A percentile compares a stretch with the other conserved stretches of the same genome.
Conservation (phyloP, 2,329 filamentous ascomycete species). For the Cytospora leucostoma region DNA sequence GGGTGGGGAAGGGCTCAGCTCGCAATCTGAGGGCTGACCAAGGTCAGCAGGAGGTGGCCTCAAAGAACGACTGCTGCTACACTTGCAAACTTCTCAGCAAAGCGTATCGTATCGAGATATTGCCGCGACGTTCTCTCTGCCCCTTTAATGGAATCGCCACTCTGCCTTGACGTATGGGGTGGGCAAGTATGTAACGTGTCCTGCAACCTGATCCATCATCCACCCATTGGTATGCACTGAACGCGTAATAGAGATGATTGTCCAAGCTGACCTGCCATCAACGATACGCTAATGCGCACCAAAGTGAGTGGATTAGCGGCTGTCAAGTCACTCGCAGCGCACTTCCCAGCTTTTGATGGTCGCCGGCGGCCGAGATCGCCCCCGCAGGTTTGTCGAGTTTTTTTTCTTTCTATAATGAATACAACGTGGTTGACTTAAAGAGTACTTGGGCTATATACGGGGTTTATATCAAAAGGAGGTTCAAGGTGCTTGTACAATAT, state of each 20-base stretch:
- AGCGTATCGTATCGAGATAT: not conserved
- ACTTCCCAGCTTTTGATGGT: slow-evolving; percentile 3
- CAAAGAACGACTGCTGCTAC: not conserved
- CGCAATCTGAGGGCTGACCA: not conserved
- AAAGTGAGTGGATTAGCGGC: slow-evolving; percentile 6
- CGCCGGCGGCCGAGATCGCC: slow-evolving; percentile 8
- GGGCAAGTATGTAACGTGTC: slow-evolving; percentile 16
- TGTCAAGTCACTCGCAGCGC: slow-evolving; percentile 11
- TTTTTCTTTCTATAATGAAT: slow-evolving; percentile 7
- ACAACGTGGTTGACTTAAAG: no score
- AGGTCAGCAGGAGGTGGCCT: slow-evolving; percentile 1
- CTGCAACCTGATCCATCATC: not conserved
- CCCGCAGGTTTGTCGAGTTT: slow-evolving; percentile 9
- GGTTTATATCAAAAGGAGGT: no score
- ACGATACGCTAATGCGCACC: slow-evolving; percentile 15
- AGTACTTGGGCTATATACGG: no score
- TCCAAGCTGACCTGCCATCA: slow-evolving; percentile 11
- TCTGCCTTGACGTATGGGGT: not conserved
- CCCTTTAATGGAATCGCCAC: not conserved
- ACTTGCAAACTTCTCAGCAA: not conserved
- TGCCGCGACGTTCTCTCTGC: not conserved
- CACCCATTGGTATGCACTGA: not conserved
- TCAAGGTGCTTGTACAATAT: no score
- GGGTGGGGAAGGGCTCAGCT: not conserved
- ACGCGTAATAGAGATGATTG: slow-evolving; percentile 3